Conservation (phyloP, 1,139 yeast genomes). For the Taphrina pruni region DNA sequence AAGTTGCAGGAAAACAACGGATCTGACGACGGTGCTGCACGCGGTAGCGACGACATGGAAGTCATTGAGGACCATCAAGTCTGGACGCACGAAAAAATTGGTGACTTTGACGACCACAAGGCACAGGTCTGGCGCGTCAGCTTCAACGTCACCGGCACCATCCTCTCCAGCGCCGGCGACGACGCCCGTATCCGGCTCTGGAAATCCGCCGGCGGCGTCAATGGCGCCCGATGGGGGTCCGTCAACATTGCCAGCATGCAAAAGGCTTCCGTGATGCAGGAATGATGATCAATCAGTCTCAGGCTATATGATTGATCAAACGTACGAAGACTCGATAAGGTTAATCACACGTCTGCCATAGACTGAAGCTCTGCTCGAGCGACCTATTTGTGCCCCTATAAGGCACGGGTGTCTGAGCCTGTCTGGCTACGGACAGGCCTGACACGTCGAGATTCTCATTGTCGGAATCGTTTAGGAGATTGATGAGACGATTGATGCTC, state of each 20-base stretch:
- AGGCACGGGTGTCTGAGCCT: not conserved
- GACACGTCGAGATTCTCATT: not conserved
- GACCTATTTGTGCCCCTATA: constrained; percentile 27
- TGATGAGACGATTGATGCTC: constrained; percentile 22
- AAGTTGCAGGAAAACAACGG: constrained; percentile 57
- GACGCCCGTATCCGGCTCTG: constrained; percentile 91
- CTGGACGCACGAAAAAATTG: constrained; percentile 57
- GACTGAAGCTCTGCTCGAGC: constrained; percentile 24
- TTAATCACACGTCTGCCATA: constrained; percentile 7
- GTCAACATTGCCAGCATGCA: constrained; percentile 29
- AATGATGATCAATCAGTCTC: not conserved
- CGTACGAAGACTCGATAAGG: too few relatives aligned
- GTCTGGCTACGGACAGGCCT: not conserved
- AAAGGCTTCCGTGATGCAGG: constrained; percentile 16
- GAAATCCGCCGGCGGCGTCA: constrained; percentile 57
- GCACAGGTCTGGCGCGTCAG: constrained; percentile 95
- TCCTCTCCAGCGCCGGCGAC: constrained; percentile 91
- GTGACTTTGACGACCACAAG: constrained; percentile 73
- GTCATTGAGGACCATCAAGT: constrained; percentile 43
- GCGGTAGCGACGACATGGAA: constrained; percentile 40
- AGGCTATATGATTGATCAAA: too few relatives aligned
- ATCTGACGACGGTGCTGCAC: too few relatives aligned
- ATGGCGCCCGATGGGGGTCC: constrained; percentile 30
- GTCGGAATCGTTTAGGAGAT: constrained; percentile 9
- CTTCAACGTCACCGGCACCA: constrained; percentile 94